A percentile compares a stretch with the other conserved stretches of the same genome.
These are phyloP conservation scores for Physaria fendleri DNA, from an alignment of 345 rosid species.

Conservation along the genomic window DNA sequence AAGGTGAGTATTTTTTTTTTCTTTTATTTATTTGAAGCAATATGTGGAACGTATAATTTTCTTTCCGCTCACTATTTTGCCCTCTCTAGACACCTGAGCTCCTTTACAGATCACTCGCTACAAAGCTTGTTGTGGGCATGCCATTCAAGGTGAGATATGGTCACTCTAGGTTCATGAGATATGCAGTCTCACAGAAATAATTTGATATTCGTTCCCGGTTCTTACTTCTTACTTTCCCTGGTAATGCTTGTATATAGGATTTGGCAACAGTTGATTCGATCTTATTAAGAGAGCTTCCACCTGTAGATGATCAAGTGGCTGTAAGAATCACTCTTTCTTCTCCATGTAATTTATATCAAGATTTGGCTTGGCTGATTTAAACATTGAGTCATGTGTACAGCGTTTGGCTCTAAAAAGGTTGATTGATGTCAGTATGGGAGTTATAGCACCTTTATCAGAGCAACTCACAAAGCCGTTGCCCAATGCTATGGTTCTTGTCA, in stretches of 20 bases:
- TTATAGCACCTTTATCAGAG: conserved; percentile 83
- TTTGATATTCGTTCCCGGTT: conserved; percentile 3
- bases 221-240: conserved; percentile 11
- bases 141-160: conserved; percentile 76
- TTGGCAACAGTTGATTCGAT: conserved; percentile 92
- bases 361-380: conserved; percentile 2
- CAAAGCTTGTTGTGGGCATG: conserved; percentile 90
- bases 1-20: conserved; percentile 40
- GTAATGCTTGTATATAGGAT: conserved; percentile 45
- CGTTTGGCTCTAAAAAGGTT: conserved; percentile 88
- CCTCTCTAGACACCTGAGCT: conserved; percentile 65
- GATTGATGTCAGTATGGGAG: conserved; percentile 92
- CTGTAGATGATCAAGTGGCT: conserved; percentile 70
- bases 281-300: conserved; percentile 80
- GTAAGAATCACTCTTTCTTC: conserved; percentile 45
- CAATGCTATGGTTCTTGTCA: conserved; percentile 85
- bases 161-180: conserved; percentile 6
- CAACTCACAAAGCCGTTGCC: conserved; percentile 95
- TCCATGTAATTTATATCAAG: background rate
- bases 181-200: background rate
- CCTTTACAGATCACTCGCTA: conserved; percentile 85
- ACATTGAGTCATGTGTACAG: conserved; percentile 38
- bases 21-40: background rate
- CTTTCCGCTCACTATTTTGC: background rate
- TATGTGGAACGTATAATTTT: background rate